Conservation (phyloP, 2,329 filamentous ascomycete genomes). For the Penicillium sp. region DNA sequence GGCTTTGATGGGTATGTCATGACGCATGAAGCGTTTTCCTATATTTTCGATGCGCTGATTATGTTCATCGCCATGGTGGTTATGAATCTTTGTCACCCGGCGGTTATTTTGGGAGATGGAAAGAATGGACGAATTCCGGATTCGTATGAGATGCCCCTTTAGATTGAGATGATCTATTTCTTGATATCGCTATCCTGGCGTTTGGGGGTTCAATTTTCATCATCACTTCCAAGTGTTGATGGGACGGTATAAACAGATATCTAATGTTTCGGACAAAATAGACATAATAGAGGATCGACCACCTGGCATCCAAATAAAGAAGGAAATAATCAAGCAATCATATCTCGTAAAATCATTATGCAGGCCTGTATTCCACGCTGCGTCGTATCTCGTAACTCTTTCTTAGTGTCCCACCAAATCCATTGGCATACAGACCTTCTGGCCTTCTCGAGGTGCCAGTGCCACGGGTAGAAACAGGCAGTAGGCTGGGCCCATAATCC, state of each 20-base stretch:
- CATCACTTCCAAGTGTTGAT: too few relatives aligned
- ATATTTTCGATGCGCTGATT: constrained; percentile 30
- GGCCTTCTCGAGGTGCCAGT: constrained; percentile 13
- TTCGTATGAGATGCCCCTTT: not conserved
- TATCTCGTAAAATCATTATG: not conserved
- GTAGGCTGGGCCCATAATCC: constrained; percentile 24
- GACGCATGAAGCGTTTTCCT: constrained; percentile 28
- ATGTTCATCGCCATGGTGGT: constrained; percentile 28
- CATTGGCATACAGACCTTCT: constrained; percentile 10
- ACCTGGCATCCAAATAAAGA: not conserved
- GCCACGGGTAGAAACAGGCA: constrained; percentile 28
- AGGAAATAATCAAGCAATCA: not conserved
- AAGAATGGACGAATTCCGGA: not conserved
- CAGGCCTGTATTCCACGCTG: not conserved
- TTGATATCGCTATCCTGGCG: too few relatives aligned
- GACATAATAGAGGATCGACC: not conserved
- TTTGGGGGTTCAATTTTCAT: too few relatives aligned
- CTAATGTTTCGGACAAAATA: too few relatives aligned
- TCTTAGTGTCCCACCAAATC: constrained; percentile 9
- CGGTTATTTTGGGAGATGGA: constrained; percentile 20
- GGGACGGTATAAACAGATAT: too few relatives aligned
- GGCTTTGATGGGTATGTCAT: constrained; percentile 30
- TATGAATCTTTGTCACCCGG: constrained; percentile 24
- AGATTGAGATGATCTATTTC: not conserved
- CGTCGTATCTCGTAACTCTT: not conserved